Conservation (phyloP, 2,329 filamentous ascomycete species). For the Cryphonectria naterciae region DNA sequence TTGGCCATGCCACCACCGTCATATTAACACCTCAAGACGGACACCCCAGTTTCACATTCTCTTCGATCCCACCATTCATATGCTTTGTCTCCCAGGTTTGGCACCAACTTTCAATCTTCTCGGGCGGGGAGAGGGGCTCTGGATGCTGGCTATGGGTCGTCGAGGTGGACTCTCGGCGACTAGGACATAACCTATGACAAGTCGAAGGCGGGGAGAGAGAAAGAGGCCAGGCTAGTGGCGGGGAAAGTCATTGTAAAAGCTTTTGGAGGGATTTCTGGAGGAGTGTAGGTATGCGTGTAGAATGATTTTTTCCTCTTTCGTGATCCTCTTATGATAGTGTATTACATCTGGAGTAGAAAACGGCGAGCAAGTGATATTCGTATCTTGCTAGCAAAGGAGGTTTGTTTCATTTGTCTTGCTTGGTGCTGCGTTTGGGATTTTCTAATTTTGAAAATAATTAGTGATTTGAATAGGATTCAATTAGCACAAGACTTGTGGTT, state of each 20-base stretch:
- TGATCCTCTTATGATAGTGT: not conserved
- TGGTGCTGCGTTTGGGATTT: no score
- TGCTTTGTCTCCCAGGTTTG: not conserved
- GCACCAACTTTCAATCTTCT: slow-evolving; percentile 38
- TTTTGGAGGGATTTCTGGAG: slow-evolving; percentile 38
- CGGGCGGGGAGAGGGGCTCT: slow-evolving; percentile 34
- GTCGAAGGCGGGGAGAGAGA: slow-evolving; percentile 27
- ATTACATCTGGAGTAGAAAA: not conserved
- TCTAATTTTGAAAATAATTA: no score
- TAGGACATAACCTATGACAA: slow-evolving; percentile 32
- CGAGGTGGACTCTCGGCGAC: slow-evolving; percentile 34
- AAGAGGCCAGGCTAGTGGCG: slow-evolving; percentile 30
- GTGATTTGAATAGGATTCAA: no score
- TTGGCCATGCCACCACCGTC: not conserved
- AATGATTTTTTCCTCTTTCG: not conserved
- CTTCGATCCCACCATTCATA: slow-evolving; percentile 7
- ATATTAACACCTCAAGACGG: no score
- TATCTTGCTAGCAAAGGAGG: no score
- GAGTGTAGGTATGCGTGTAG: slow-evolving; percentile 9
- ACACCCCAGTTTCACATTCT: not conserved
- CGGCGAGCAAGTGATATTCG: no score
- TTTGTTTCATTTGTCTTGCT: not conserved
- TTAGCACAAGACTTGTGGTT: no score
- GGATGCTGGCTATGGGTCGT: slow-evolving; percentile 32
- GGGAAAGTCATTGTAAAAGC: slow-evolving; percentile 32